phyloP scores from a whole-genome alignment of 768 basidiomycete genomes.

The Tephrocybe rancida region DNA sequence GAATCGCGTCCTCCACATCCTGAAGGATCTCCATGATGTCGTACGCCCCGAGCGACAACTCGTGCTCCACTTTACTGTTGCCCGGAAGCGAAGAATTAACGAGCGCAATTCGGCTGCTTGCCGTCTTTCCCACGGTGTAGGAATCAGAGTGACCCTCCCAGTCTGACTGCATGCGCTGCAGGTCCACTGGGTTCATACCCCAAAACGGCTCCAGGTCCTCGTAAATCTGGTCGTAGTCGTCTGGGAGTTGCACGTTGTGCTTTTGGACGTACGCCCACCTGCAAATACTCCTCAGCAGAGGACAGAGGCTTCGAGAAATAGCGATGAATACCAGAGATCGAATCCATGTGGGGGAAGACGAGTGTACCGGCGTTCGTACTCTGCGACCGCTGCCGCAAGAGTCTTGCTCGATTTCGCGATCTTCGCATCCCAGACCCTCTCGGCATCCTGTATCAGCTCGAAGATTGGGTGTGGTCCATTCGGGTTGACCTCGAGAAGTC shows the following conservation, averaged over 20 bases:
- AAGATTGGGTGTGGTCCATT: slow-evolving; percentile 72
- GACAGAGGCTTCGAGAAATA: slow-evolving; percentile 17
- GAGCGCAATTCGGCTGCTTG: slow-evolving; percentile 25
- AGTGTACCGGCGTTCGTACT: slow-evolving; percentile 77
- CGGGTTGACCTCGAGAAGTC: slow-evolving; percentile 42
- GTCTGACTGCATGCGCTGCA: slow-evolving; percentile 34
- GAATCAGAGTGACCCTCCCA: slow-evolving; percentile 41
- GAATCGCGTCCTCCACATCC: slow-evolving; percentile 41
- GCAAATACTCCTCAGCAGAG: neutral
- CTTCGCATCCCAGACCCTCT: slow-evolving; percentile 61
- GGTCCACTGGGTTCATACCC: slow-evolving; percentile 49
- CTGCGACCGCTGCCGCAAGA: slow-evolving; percentile 71
- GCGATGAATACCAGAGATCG: slow-evolving; percentile 70
- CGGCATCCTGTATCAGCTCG: slow-evolving; percentile 72
- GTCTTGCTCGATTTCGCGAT: slow-evolving; percentile 72
- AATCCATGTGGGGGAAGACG: slow-evolving; percentile 84
- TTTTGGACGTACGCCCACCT: slow-evolving; percentile 56
- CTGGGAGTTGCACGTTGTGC: slow-evolving; percentile 72
- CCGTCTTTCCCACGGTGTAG: slow-evolving; percentile 41
- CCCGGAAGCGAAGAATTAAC: slow-evolving; percentile 30
- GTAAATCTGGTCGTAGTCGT: slow-evolving; percentile 80
- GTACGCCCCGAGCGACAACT: slow-evolving; percentile 30
- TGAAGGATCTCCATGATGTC: slow-evolving; percentile 40
- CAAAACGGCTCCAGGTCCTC: slow-evolving; percentile 83
- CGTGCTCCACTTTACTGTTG: slow-evolving; percentile 19